Conservation (phyloP, 1,284 basidiomycete genomes). For the Cryptococcus jaspeensis region DNA sequence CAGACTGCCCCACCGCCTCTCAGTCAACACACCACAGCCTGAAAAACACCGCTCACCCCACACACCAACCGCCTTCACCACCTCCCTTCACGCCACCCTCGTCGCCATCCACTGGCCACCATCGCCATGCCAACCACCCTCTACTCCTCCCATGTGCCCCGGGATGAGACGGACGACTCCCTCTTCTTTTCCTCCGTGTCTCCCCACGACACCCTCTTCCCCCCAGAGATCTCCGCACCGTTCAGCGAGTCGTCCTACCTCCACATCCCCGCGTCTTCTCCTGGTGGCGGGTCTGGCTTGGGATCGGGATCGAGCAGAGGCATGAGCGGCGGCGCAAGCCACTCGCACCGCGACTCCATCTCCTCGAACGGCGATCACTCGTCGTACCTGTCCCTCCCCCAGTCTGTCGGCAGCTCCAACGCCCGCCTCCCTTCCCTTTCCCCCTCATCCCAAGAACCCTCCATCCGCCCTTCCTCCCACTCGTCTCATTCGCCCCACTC, state of each 20-base stretch:
- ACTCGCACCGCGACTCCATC: constrained; percentile 7
- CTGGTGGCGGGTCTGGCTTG: no score
- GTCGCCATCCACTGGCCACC: no score
- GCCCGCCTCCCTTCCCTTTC: constrained; percentile 26
- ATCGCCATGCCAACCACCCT: constrained; percentile 11
- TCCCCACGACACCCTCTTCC: constrained; percentile 29
- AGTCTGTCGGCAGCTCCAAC: constrained; percentile 2
- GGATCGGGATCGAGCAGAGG: no score
- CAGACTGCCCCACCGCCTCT: neutral
- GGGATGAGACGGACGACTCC: constrained; percentile 12
- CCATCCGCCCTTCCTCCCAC: constrained; percentile 5
- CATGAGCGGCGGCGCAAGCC: neutral
- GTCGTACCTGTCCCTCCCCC: constrained; percentile 12
- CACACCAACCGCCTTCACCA: no score
- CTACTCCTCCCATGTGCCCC: neutral
- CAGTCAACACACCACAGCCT: no score
- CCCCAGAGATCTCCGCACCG: constrained; percentile 25
- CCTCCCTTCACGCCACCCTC: no score
- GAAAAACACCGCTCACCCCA: no score
- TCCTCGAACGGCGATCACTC: constrained; percentile 4
- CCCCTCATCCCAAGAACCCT: constrained; percentile 21
- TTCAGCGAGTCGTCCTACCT: constrained; percentile 9
- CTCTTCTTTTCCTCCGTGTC: constrained; percentile 23
- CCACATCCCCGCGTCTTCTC: constrained; percentile 1
- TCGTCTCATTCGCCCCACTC: constrained; percentile 34